These are phyloP conservation scores for Penicillium bovifimosum DNA, from an alignment of 495 filamentous ascomycete genomes.

Conservation along the genomic window DNA sequence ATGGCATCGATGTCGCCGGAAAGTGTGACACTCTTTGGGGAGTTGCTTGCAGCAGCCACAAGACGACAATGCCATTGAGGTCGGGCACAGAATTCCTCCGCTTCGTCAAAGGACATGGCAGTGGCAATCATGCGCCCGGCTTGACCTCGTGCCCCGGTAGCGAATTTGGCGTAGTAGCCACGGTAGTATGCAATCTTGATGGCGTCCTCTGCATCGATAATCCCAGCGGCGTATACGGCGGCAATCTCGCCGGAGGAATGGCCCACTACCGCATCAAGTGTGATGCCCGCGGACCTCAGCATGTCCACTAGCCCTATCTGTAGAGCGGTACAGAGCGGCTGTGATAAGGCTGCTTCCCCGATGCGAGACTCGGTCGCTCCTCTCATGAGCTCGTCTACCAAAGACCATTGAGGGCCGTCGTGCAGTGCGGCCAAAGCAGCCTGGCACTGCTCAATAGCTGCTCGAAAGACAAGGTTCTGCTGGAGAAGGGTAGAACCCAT, in stretches of 20 bases:
- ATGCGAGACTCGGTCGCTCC: not conserved
- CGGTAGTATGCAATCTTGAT: not conserved
- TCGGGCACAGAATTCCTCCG: too few relatives aligned
- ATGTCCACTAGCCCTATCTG: slow-evolving; percentile 12
- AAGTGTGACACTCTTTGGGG: not conserved
- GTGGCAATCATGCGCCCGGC: not conserved
- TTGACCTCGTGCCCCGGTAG: not conserved
- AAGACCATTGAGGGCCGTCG: too few relatives aligned
- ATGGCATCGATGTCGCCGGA: not conserved
- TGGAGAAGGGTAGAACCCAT: too few relatives aligned
- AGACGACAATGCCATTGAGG: too few relatives aligned
- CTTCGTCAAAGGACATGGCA: not conserved
- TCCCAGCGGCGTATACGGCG: not conserved
- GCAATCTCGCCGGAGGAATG: not conserved
- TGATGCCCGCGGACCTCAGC: not conserved
- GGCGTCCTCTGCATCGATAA: not conserved
- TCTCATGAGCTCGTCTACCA: too few relatives aligned
- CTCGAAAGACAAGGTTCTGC: too few relatives aligned
- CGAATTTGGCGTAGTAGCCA: not conserved
- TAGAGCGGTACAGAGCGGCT: slow-evolving; percentile 35
- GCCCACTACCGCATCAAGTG: not conserved
- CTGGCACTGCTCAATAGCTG: too few relatives aligned
- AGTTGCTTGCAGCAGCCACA: not conserved
- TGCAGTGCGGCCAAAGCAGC: too few relatives aligned
- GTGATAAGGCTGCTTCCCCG: slow-evolving; percentile 24